Evolutionary conservation across 495 filamentous ascomycete genomes (phyloP).

Genomic region (Clohesyomyces aquaticus): DNA sequence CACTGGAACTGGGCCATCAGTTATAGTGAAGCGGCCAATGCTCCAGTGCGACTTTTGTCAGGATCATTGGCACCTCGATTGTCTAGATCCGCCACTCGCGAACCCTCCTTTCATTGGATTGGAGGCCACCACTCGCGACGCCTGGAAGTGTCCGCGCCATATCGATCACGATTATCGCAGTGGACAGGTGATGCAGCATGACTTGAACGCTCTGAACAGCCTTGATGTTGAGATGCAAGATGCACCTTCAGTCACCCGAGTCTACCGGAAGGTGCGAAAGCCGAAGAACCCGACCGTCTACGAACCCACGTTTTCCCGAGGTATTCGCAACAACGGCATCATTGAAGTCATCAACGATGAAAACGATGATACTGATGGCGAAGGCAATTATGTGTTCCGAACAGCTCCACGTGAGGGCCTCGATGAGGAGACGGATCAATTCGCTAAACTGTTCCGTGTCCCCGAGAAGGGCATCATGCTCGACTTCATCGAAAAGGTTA

Average conservation of each 20-base stretch:
- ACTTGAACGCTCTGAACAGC: slow-evolving; percentile 18
- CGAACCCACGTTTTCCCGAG: slow-evolving; percentile 56
- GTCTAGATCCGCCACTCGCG: slow-evolving; percentile 80
- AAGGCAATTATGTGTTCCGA: slow-evolving; percentile 41
- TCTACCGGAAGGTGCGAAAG: slow-evolving; percentile 53
- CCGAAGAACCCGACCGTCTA: slow-evolving; percentile 57
- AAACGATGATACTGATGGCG: slow-evolving; percentile 59
- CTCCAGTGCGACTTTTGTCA: slow-evolving; percentile 68
- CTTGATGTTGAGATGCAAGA: slow-evolving; percentile 14
- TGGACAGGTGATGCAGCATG: slow-evolving; percentile 26
- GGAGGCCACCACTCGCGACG: slow-evolving; percentile 57
- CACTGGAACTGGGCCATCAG: background rate
- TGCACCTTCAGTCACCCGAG: slow-evolving; percentile 25
- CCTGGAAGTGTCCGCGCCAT: slow-evolving; percentile 91
- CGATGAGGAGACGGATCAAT: slow-evolving; percentile 36
- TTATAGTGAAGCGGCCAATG: slow-evolving; percentile 36
- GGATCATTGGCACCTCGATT: slow-evolving; percentile 87
- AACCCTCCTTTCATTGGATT: slow-evolving; percentile 62
- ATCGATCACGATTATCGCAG: slow-evolving; percentile 60
- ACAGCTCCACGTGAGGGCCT: slow-evolving; percentile 59
- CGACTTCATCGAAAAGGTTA: slow-evolving; percentile 69
- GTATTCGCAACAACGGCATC: slow-evolving; percentile 72
- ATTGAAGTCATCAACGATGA: slow-evolving; percentile 74
- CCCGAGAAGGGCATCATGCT: slow-evolving; percentile 74
- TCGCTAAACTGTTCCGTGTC: slow-evolving; percentile 59